These are phyloP conservation scores for Coemansia sp. DNA, from an alignment of 192 early-diverging fungal genomes.

Conservation along the genomic window DNA sequence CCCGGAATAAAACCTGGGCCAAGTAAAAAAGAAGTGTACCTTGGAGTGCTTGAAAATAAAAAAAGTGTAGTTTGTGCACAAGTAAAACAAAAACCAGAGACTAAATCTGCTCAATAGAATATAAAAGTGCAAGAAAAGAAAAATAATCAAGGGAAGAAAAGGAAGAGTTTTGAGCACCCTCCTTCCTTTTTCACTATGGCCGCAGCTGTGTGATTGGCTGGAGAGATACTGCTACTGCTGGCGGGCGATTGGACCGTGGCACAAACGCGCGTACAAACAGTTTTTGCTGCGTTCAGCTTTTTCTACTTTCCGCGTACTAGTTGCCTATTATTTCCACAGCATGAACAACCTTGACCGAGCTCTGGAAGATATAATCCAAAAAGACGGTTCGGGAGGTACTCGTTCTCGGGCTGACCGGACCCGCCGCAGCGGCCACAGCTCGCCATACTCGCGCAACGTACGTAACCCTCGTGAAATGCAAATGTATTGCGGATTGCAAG, in stretches of 20 bases:
- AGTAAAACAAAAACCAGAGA: neutral
- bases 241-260: neutral
- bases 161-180: neutral
- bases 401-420: neutral
- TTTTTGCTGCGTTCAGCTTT: neutral
- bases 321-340: neutral
- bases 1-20: no score
- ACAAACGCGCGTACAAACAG: neutral
- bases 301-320: neutral
- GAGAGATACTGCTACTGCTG: conserved; percentile 3
- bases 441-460: conserved; percentile 15
- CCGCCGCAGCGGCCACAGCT: conserved; percentile 6
- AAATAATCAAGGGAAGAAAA: neutral
- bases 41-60: conserved; percentile 3
- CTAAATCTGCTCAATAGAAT: neutral
- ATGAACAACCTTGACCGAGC: conserved; percentile 43
- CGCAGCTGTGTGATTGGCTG: conserved; percentile 4
- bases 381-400: neutral
- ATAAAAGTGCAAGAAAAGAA: neutral
- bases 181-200: neutral
- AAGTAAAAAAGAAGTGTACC: conserved; percentile 5
- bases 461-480: neutral
- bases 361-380: conserved; percentile 46
- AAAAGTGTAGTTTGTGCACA: neutral
- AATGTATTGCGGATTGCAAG: neutral